A percentile compares a stretch with the other conserved stretches of the same genome.
Conservation (phyloP, 192 early-diverging fungal species). For the Powellomyces hirtus region DNA sequence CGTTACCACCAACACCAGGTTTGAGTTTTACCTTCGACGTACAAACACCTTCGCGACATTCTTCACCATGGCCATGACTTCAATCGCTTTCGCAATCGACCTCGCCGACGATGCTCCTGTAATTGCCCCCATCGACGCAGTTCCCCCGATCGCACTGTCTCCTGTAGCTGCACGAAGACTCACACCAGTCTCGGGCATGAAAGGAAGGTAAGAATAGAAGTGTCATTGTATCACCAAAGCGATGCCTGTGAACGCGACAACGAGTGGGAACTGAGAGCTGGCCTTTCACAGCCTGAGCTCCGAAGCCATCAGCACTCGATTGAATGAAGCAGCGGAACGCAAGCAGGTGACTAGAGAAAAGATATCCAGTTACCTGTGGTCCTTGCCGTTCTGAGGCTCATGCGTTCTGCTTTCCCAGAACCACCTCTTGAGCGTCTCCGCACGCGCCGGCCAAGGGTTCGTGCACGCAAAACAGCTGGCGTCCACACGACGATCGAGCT, state of each 20-base stretch:
- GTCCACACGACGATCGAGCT: background rate
- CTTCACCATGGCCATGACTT: conserved; percentile 8
- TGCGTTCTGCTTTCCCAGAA: no score
- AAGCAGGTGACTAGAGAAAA: no score
- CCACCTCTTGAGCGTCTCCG: background rate
- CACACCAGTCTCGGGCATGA: background rate
- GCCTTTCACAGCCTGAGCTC: conserved; percentile 1
- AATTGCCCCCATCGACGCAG: background rate
- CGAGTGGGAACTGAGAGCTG: no score
- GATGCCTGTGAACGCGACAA: no score
- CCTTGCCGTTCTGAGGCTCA: no score
- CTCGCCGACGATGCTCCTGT: background rate
- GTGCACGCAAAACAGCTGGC: background rate
- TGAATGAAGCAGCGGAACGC: conserved; percentile 2
- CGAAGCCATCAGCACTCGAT: background rate
- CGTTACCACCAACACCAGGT: no score
- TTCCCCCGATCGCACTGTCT: background rate
- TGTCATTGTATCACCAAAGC: no score
- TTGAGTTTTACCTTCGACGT: no score
- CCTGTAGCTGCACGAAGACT: background rate
- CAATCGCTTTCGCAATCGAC: background rate
- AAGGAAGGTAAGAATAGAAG: conserved; percentile 4
- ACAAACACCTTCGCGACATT: no score
- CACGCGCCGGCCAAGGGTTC: background rate
- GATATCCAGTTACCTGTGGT: no score